Evolutionary conservation across 768 basidiomycete species (phyloP).

Genomic region (Rhodotorula babjevae): DNA sequence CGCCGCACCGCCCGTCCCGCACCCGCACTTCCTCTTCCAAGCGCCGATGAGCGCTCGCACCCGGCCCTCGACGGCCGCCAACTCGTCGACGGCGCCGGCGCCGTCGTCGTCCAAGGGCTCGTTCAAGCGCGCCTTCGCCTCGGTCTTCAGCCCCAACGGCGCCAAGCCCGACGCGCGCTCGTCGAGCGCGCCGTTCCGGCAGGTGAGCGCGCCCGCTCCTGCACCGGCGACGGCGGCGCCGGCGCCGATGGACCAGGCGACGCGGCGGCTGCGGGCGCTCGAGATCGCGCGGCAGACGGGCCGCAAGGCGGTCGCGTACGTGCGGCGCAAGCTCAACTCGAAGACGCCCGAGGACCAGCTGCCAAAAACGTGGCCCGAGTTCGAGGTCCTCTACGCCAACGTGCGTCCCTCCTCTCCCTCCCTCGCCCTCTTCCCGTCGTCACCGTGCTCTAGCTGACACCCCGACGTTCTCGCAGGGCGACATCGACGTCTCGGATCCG

Average conservation of each 20-base stretch:
- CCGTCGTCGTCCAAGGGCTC: neutral
- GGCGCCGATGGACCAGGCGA: neutral
- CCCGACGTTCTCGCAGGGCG: neutral
- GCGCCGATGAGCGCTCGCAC: neutral
- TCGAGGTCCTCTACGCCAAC: slow-evolving; percentile 24
- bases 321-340: slow-evolving; percentile 29
- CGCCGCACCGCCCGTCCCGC: neutral
- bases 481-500: slow-evolving; percentile 38
- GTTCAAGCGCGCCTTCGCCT: neutral
- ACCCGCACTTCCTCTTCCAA: slow-evolving; percentile 6
- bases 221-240: too few relatives aligned
- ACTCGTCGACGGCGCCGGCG: slow-evolving; percentile 1
- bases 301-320: slow-evolving; percentile 4
- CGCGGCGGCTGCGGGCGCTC: neutral
- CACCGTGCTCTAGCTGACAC: neutral
- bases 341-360: slow-evolving; percentile 34
- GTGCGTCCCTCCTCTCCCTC: slow-evolving; percentile 5
- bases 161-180: neutral
- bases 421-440: neutral
- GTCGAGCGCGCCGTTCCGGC: neutral
- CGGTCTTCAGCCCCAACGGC: neutral
- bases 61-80: slow-evolving; percentile 4
- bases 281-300: slow-evolving; percentile 8
- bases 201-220: neutral
- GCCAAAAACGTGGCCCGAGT: slow-evolving; percentile 38